phyloP scores from a whole-genome alignment of 371 early-diverging fungal genomes.

The Haplosporangium sp. region DNA sequence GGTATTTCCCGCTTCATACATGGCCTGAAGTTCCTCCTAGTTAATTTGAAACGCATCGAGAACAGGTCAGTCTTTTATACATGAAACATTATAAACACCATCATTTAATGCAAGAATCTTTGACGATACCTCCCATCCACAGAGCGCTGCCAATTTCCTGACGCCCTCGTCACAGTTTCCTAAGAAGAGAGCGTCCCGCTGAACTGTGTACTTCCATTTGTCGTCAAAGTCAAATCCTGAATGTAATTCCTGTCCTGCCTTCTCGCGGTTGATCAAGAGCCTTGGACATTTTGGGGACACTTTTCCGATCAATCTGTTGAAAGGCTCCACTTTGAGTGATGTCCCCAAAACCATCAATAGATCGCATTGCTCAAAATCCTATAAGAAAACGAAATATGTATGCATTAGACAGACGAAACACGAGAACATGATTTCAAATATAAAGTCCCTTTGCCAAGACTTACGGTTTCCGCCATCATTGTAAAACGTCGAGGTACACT shows the following conservation, averaged over 20 bases:
- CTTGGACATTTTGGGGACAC: conserved; percentile 78
- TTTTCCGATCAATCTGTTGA: conserved; percentile 79
- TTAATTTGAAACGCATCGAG: neutral
- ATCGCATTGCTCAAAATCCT: conserved; percentile 83
- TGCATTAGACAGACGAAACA: neutral
- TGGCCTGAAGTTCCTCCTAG: conserved; percentile 36
- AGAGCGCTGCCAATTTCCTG: conserved; percentile 63
- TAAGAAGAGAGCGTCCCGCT: conserved; percentile 79
- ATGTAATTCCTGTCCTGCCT: conserved; percentile 71
- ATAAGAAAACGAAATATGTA: conserved; percentile 1
- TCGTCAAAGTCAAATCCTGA: conserved; percentile 90
- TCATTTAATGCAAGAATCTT: neutral
- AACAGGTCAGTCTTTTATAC: neutral
- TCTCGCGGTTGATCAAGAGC: conserved; percentile 87
- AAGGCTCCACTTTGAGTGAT: conserved; percentile 88
- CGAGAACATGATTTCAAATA: neutral
- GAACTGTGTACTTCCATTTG: conserved; percentile 58
- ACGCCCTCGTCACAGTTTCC: conserved; percentile 89
- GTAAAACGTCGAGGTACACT: conserved; percentile 81
- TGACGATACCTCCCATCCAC: conserved; percentile 69
- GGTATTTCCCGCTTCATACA: conserved; percentile 37
- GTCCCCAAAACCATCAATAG: conserved; percentile 94
- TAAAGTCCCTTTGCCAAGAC: conserved; percentile 50
- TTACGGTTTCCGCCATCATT: conserved; percentile 55
- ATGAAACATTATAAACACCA: neutral